Percentiles rank a stretch among this genome's conserved stretches.
These are phyloP conservation scores for Populus nigra DNA, from an alignment of 345 rosid genomes.

Conservation along the genomic window DNA sequence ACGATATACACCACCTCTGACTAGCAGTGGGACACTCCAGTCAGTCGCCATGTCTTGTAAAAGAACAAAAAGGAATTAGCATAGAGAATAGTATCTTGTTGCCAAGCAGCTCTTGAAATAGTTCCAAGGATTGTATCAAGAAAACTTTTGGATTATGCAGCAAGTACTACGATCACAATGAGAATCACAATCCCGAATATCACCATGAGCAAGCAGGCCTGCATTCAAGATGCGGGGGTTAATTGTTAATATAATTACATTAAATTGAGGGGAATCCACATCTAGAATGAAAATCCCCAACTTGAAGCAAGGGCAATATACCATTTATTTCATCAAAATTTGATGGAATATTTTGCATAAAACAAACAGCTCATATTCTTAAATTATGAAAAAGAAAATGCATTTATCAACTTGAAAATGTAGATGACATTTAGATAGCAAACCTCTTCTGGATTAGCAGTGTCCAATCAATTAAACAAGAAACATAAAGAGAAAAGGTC, in stretches of 20 bases:
- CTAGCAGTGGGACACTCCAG: slow-evolving; percentile 15
- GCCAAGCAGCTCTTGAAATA: slow-evolving; percentile 11
- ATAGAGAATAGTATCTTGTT: slow-evolving; percentile 8
- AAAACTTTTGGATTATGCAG: slow-evolving; percentile 39
- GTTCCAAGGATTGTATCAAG: background rate
- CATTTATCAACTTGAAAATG: background rate
- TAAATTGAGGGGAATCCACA: background rate
- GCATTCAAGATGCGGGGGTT: slow-evolving; percentile 17
- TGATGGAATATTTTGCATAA: background rate
- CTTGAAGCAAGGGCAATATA: background rate
- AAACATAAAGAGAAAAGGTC: background rate
- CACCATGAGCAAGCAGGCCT: slow-evolving; percentile 89
- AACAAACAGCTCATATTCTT: background rate
- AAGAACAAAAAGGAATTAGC: slow-evolving; percentile 10
- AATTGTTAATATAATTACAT: background rate
- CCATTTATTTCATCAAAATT: background rate
- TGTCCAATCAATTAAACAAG: background rate
- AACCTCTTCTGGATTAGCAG: background rate
- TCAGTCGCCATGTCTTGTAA: slow-evolving; percentile 4
- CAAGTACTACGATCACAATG: slow-evolving; percentile 69
- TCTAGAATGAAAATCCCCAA: background rate
- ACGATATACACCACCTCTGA: slow-evolving; percentile 23
- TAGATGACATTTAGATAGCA: background rate
- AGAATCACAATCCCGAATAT: slow-evolving; percentile 81
- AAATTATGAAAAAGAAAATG: background rate